Evolutionary conservation across 331 rosid genomes (phyloP).

Genomic region (Stylosanthes scabra): DNA sequence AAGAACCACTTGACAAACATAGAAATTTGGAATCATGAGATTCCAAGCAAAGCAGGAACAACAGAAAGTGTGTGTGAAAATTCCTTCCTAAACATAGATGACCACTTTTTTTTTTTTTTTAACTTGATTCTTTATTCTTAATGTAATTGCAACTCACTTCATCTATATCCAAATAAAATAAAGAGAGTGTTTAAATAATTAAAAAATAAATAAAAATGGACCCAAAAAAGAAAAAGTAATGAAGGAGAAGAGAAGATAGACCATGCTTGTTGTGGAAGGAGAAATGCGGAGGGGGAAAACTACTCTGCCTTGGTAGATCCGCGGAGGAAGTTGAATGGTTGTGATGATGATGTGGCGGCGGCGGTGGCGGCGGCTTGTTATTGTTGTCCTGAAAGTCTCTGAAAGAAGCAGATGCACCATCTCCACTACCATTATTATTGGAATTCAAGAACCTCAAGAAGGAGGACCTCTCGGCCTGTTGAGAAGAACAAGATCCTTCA

Average conservation of each 20-base stretch:
- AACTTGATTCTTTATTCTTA: background rate
- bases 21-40: slow-evolving; percentile 5
- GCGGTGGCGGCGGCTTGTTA: background rate
- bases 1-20: background rate
- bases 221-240: slow-evolving; percentile 15
- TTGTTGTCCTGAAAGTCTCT: slow-evolving; percentile 52
- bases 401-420: slow-evolving; percentile 9
- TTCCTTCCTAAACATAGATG: background rate
- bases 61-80: background rate
- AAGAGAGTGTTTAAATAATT: background rate
- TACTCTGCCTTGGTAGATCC: slow-evolving; percentile 66
- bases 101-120: background rate
- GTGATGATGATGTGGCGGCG: too few species aligned
- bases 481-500: slow-evolving; percentile 39
- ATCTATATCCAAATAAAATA: background rate
- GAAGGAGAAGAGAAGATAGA: slow-evolving; percentile 34
- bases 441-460: slow-evolving; percentile 54
- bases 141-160: slow-evolving; percentile 5
- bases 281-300: slow-evolving; percentile 68
- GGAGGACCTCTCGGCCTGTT: slow-evolving; percentile 56
- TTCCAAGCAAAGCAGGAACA: slow-evolving; percentile 12
- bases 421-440: slow-evolving; percentile 35
- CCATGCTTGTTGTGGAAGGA: slow-evolving; percentile 78
- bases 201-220: background rate
- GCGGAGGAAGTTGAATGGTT: slow-evolving; percentile 39